Percentiles rank a stretch among this genome's conserved stretches.
Conservation (phyloP, 148 eudicot genomes). For the Chenopodium suecicum region DNA sequence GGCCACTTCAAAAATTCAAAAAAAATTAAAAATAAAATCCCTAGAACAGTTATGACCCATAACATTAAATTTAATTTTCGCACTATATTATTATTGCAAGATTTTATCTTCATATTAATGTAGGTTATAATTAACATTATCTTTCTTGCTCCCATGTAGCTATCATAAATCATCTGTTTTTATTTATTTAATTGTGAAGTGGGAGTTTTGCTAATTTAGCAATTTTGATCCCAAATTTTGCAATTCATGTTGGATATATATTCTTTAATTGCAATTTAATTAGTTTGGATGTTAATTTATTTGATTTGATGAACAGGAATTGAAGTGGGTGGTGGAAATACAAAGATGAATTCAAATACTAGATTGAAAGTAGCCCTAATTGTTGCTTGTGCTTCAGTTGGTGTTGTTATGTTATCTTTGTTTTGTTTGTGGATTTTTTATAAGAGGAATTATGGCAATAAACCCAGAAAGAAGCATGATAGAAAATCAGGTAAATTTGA, state of each 20-base stretch:
- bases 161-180: constrained; percentile 13
- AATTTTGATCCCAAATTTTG: constrained; percentile 6
- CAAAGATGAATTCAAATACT: constrained; percentile 37
- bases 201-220: constrained; percentile 8
- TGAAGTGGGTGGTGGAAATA: constrained; percentile 26
- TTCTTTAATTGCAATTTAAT: neutral
- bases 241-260: constrained; percentile 13
- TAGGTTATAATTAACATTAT: constrained; percentile 14
- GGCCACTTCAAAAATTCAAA: constrained; percentile 18
- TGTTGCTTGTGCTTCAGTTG: constrained; percentile 50
- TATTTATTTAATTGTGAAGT: constrained; percentile 8
- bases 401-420: constrained; percentile 40
- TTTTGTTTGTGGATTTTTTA: constrained; percentile 50
- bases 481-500: constrained; percentile 40
- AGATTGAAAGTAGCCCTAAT: constrained; percentile 44
- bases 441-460: constrained; percentile 40
- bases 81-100: constrained; percentile 3
- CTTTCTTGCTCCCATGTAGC: neutral
- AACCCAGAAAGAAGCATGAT: constrained; percentile 33
- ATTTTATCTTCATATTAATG: constrained; percentile 22
- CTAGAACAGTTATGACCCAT: constrained; percentile 13
- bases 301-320: constrained; percentile 37
- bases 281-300: constrained; percentile 6
- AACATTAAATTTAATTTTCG: constrained; percentile 23
- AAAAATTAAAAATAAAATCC: neutral